These are phyloP conservation scores for Lentinus polychrous DNA, from an alignment of 1,284 basidiomycete species.

Conservation along the genomic window DNA sequence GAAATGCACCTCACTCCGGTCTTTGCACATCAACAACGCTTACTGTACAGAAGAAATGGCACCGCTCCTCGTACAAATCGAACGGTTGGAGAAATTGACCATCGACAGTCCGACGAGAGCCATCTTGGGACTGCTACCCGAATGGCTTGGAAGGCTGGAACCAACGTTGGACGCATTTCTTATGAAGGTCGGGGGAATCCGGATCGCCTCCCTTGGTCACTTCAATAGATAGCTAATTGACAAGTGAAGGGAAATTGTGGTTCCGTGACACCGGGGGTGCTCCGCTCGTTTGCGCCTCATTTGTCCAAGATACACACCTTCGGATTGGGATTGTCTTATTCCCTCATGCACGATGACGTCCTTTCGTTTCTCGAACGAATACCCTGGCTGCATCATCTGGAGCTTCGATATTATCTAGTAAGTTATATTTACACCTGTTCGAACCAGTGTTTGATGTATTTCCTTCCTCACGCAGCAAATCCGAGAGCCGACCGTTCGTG, in stretches of 20 bases:
- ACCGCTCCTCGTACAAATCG: slow-evolving; percentile 27
- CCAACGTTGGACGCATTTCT: slow-evolving; percentile 30
- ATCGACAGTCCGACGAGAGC: slow-evolving; percentile 36
- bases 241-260: slow-evolving; percentile 42
- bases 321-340: slow-evolving; percentile 46
- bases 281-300: slow-evolving; percentile 34
- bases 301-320: slow-evolving; percentile 26
- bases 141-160: slow-evolving; percentile 34
- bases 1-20: slow-evolving; percentile 21
- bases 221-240: not conserved
- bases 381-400: slow-evolving; percentile 27
- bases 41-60: slow-evolving; percentile 31
- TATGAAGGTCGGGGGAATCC: slow-evolving; percentile 27
- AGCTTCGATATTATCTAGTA: slow-evolving; percentile 44
- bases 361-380: slow-evolving; percentile 38
- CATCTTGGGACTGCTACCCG: slow-evolving; percentile 37
- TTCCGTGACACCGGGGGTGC: slow-evolving; percentile 49
- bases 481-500: slow-evolving; percentile 23
- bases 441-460: not conserved
- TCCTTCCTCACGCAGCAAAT: slow-evolving; percentile 33
- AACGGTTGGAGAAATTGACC: slow-evolving; percentile 29
- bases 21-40: slow-evolving; percentile 33
- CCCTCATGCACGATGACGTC: slow-evolving; percentile 42
- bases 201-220: slow-evolving; percentile 8
- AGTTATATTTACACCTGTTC: slow-evolving; percentile 10